Conservation (phyloP, 2,329 filamentous ascomycete genomes). For the Onygenales sp. region DNA sequence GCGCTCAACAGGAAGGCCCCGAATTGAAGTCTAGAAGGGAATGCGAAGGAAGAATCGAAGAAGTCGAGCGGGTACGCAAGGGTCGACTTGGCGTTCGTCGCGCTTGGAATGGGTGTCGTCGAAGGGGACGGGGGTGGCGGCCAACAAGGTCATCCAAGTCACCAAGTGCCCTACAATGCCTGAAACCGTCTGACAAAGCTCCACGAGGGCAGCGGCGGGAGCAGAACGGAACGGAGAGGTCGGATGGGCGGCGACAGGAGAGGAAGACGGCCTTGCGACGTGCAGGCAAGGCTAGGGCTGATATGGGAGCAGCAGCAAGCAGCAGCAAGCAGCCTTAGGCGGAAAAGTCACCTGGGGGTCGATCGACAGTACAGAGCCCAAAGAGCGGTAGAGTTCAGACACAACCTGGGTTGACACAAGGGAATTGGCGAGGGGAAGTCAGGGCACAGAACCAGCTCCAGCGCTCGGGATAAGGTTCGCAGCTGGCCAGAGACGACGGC, state of each 20-base stretch:
- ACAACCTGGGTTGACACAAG: not conserved
- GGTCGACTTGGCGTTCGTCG: not conserved
- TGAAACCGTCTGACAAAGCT: not conserved
- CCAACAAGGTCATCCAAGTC: not conserved
- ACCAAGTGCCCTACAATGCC: not conserved
- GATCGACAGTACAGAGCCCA: not conserved
- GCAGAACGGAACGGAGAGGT: not conserved
- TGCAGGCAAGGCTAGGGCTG: not conserved
- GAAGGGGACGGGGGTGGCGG: not conserved
- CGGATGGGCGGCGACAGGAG: not conserved
- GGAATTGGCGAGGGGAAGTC: conserved; percentile 1
- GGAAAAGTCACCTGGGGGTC: not conserved
- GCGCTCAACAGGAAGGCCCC: not conserved
- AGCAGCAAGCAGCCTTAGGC: not conserved
- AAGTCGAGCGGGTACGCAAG: not conserved
- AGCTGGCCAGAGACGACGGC: not conserved
- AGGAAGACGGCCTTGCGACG: not conserved
- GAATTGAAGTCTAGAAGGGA: not conserved
- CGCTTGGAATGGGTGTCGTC: not conserved
- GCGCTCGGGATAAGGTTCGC: not conserved
- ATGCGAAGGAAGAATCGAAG: not conserved
- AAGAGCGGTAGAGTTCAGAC: not conserved
- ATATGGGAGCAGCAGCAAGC: too few relatives aligned
- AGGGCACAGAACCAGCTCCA: conserved; percentile 1
- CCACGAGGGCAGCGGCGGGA: not conserved